Conservation (phyloP, 169 alveolate species). For the Plasmodium vivax region DNA sequence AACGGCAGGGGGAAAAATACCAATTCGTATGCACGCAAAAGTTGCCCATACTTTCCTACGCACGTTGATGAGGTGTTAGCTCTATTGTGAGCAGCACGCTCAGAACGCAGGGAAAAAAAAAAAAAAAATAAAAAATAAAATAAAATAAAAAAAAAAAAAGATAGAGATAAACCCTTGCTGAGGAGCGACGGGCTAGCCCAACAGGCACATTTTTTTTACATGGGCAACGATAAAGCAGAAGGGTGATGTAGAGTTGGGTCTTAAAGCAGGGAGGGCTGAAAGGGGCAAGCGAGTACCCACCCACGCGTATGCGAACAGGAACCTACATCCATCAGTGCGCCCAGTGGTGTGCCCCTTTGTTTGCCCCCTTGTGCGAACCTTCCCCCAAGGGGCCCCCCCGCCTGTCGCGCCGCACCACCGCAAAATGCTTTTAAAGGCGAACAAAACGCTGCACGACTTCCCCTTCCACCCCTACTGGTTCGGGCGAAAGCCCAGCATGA, state of each 20-base stretch:
- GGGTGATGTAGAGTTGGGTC: not conserved
- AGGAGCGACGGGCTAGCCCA: not conserved
- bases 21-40: not conserved
- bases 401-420: not conserved
- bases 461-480: constrained; percentile 71
- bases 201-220: not conserved
- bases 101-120: not conserved
- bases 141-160: not conserved
- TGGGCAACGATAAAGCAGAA: not conserved
- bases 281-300: not conserved
- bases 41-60: not conserved
- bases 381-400: not conserved
- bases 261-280: not conserved
- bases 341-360: not conserved
- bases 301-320: not conserved
- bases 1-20: not conserved
- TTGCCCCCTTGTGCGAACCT: not conserved
- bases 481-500: constrained; percentile 59
- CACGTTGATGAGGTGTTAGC: not conserved
- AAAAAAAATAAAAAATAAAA: not conserved
- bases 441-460: constrained; percentile 61
- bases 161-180: not conserved
- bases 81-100: not conserved
- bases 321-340: not conserved
- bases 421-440: constrained; percentile 68